These are phyloP conservation scores for Spirogloea muscicola DNA, from an alignment of 139 green algal species.

Conservation along the genomic window DNA sequence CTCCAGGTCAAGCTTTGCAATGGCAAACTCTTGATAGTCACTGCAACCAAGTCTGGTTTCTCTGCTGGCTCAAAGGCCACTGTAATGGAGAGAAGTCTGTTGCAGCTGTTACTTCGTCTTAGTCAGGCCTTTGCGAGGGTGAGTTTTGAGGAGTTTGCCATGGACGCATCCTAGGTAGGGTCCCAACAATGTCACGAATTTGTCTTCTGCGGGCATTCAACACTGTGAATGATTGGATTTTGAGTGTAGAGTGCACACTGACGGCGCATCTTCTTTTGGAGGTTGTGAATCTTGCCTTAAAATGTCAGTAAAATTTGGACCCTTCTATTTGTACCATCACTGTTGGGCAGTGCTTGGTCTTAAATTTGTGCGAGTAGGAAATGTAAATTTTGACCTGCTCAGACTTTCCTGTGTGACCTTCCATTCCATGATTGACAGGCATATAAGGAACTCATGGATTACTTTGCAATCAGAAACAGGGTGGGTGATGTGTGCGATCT, in stretches of 20 bases:
- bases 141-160: background rate
- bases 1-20: constrained; percentile 41
- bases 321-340: background rate
- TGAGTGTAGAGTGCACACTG: background rate
- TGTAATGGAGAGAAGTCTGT: constrained; percentile 6
- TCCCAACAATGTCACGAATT: too few species aligned
- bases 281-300: background rate
- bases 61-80: background rate
- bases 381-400: constrained; percentile 14
- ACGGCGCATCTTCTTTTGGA: background rate
- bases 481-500: background rate
- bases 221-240: background rate
- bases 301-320: constrained; percentile 1
- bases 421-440: constrained; percentile 27
- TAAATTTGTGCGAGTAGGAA: constrained; percentile 19
- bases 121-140: constrained; percentile 26
- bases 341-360: background rate
- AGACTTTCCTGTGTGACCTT: background rate
- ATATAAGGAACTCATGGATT: constrained; percentile 32
- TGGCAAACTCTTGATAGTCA: constrained; percentile 34
- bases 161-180: too few species aligned
- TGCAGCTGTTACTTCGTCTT: constrained; percentile 11
- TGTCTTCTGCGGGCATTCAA: background rate
- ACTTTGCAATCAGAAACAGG: constrained; percentile 40
- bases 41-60: constrained; percentile 13